Percentiles rank a stretch among this genome's conserved stretches.
These are phyloP conservation scores for Mycena metata DNA, from an alignment of 768 basidiomycete species.

Conservation along the genomic window DNA sequence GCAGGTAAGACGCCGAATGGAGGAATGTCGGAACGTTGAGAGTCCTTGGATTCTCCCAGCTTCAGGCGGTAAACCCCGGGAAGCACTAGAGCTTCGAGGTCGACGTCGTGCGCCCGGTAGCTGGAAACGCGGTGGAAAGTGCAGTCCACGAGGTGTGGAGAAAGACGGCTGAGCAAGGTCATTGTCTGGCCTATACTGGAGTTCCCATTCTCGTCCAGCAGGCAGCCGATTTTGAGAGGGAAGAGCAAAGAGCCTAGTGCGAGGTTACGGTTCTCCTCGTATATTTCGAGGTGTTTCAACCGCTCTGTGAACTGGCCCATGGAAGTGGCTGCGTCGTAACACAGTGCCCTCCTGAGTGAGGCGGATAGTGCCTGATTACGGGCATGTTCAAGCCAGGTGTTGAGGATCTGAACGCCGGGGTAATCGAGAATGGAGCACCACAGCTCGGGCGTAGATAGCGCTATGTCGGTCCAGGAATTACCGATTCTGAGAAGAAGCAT, in stretches of 20 bases:
- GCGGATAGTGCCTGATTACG: neutral
- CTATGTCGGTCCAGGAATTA: neutral
- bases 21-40: too few relatives aligned
- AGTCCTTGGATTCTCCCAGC: too few relatives aligned
- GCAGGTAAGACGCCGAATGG: too few relatives aligned
- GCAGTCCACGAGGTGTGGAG: slow-evolving; percentile 11
- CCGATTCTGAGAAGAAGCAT: slow-evolving; percentile 1
- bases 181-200: too few relatives aligned
- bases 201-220: neutral
- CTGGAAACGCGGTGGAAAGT: neutral
- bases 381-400: neutral
- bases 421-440: slow-evolving; percentile 4
- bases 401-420: neutral
- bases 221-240: neutral
- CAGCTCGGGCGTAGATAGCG: neutral
- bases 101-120: neutral
- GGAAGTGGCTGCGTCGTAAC: too few relatives aligned
- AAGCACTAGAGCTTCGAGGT: neutral
- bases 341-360: neutral
- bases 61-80: neutral
- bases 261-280: neutral
- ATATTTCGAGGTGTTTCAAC: neutral
- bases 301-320: too few relatives aligned
- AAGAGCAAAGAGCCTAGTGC: neutral
- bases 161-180: neutral